Evolutionary conservation across 495 filamentous ascomycete species (phyloP), one percentile per base, ranked within the genome.

Genomic region (Trichoderma reesei): DNA sequence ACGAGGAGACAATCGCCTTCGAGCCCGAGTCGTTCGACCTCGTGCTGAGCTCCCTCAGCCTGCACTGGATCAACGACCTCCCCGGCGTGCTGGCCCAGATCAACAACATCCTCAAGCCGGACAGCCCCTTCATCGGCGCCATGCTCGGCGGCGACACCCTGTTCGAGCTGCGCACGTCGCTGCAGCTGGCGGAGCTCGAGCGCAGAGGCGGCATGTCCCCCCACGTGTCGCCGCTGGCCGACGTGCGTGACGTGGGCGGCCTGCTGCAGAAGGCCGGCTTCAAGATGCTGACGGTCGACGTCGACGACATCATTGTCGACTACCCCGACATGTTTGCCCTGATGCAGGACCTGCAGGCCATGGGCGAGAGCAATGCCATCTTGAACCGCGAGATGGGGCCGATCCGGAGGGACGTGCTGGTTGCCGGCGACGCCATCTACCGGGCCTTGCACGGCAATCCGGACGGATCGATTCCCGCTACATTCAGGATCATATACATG

Each of bases 21-120:
- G 82, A 80, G 26, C 75, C 87, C n/a, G 81, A 86, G 67, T 82
- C 83, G 20, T 96, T 97, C 75, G 90, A 96, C 76, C 87, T 94
- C 41, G 89, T 96, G 3, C 78, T 99, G 36, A 91, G 87, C 69
- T 92, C 88, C 51, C 78, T 96, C 65, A 90, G 86, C 39, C 83
- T 99, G 72, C 95, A 99, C 75, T 99, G 95, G 95, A 87, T 96
- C 75, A 99, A 99, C 74, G 90, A 99, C 72, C 83, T 99, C 8
- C 94, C 95, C 0, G 87, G 86, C 4, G 77, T 93, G 4, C 83
- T 99, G 1, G 75, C 83, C 41, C 90, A 96, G 71, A 82, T 96
- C 67, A 91, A 94, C 76, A 79, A 78, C 48, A 80, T 92, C 41
- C 83, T 99, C 16, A 93, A 93, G 75, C 92, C 94, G 0, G 95